Evolutionary conservation across 352 stramenopile genomes (phyloP).

Genomic region (Plasmopara muralis): DNA sequence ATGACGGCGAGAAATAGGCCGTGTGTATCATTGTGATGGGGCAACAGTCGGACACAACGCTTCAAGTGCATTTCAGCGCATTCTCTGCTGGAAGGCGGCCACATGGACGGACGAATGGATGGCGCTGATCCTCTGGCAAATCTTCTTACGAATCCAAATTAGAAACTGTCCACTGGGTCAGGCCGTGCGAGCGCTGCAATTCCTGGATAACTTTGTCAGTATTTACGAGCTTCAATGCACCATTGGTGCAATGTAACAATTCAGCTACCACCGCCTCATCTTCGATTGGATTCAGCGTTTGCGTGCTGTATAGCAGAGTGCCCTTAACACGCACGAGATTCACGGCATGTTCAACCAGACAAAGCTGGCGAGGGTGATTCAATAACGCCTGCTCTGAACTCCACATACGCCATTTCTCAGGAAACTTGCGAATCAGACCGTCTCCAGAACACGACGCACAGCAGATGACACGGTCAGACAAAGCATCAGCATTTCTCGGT

Average conservation of each 20-base stretch:
- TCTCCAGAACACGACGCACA: slow-evolving; percentile 75
- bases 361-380: slow-evolving; percentile 63
- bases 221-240: slow-evolving; percentile 58
- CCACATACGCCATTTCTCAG: slow-evolving; percentile 78
- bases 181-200: slow-evolving; percentile 36
- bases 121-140: slow-evolving; percentile 39
- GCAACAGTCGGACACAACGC: slow-evolving; percentile 91
- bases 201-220: slow-evolving; percentile 28
- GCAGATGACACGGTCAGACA: slow-evolving; percentile 76
- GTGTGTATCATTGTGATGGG: slow-evolving; percentile 97
- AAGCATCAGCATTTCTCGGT: slow-evolving; percentile 20
- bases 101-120: slow-evolving; percentile 76
- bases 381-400: slow-evolving; percentile 37
- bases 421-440: slow-evolving; percentile 67
- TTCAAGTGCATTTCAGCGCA: slow-evolving; percentile 66
- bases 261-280: slow-evolving; percentile 81
- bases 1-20: slow-evolving; percentile 97
- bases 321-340: slow-evolving; percentile 43
- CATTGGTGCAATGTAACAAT: slow-evolving; percentile 42
- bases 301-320: slow-evolving; percentile 63
- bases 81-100: slow-evolving; percentile 59
- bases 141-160: slow-evolving; percentile 54
- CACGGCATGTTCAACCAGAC: slow-evolving; percentile 69
- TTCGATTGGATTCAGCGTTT: slow-evolving; percentile 77
- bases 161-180: slow-evolving; percentile 52